Evolutionary conservation across 1,284 basidiomycete species (phyloP), one percentile per base, ranked within the genome.

Genomic region (Cryptococcus deneoformans): DNA sequence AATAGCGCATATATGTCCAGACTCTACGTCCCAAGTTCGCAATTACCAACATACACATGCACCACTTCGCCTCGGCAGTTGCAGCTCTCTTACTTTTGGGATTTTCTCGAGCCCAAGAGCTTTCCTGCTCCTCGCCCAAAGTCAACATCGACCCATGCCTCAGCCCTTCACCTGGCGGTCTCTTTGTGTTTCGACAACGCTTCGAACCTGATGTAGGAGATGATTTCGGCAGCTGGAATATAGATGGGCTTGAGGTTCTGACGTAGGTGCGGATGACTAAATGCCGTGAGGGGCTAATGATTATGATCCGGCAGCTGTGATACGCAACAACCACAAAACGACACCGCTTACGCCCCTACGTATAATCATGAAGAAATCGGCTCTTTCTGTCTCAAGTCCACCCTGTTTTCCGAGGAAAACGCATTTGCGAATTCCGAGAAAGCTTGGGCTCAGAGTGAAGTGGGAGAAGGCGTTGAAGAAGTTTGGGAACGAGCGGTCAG

Each of bases 381-480:
- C 2, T 74, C 72, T 0, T 66, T 66, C 46, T 72, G 68, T 42
- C 62, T 63, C 7, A 63, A 62, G 16, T 69, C 71, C 5, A 24
- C 46, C 2, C 51, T 64, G 0, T 71, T 75, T 34, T 65, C 58
- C 5, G 63, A 65, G 0, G 67, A 73, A 16, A 59, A 62, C 24
- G 67, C 63, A 4, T 63, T 67, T 38, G 57, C 59, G 29, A 35
- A 57, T 29, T 71, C 69, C 11, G 77, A 78, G 56, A 53, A 51
- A 6, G 72, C 75, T 42, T 79, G 77, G 77, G 72, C 72, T 34
- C 66, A 66, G 52, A 69, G 69, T 40, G 76, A 77, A 55, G 71
- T 73, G 10, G 77, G 77, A 8, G 77, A 79, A 57, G 72, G 77
- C 7, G 65, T 77, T 6, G 77, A 79, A 56, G 77, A 79, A 63